Conservation (phyloP, 768 basidiomycete genomes). For the Pisolithus marmoratus region DNA sequence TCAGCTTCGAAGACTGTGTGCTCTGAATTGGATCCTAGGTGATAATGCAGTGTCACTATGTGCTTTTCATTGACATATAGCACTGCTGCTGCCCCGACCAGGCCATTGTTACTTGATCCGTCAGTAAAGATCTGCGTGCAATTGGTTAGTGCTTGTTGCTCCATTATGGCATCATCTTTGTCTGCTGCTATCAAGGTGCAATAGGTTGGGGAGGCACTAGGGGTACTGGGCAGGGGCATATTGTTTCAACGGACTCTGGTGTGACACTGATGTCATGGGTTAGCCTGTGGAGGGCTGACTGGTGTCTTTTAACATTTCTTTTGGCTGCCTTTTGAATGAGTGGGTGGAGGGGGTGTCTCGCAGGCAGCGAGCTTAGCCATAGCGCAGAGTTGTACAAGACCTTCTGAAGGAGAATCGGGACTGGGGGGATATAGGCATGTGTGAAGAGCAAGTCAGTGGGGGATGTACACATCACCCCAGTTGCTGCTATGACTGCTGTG, state of each 20-base stretch:
- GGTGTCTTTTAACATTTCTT: too few species aligned
- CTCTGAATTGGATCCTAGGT: not conserved
- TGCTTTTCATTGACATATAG: not conserved
- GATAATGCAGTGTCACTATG: not conserved
- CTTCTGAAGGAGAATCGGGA: not conserved
- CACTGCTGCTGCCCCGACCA: conserved; percentile 12
- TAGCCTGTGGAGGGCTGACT: too few species aligned
- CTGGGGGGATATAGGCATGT: not conserved
- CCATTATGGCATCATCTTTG: not conserved
- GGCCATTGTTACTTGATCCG: too few species aligned
- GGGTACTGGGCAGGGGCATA: too few species aligned
- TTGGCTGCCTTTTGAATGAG: too few species aligned
- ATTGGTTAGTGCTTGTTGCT: not conserved
- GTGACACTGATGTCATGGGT: too few species aligned
- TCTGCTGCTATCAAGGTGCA: not conserved
- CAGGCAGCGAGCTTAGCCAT: too few species aligned
- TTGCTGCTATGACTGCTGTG: not conserved
- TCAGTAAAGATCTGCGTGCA: too few species aligned
- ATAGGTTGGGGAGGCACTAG: not conserved
- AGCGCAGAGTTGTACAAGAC: not conserved
- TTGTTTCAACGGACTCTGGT: too few species aligned
- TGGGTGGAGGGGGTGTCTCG: too few species aligned
- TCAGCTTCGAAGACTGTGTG: not conserved
- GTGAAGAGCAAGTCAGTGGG: too few species aligned
- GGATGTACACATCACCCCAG: not conserved